These are phyloP conservation scores for Thermothielavioides terrestris DNA, from an alignment of 495 filamentous ascomycete species.

Conservation along the genomic window DNA sequence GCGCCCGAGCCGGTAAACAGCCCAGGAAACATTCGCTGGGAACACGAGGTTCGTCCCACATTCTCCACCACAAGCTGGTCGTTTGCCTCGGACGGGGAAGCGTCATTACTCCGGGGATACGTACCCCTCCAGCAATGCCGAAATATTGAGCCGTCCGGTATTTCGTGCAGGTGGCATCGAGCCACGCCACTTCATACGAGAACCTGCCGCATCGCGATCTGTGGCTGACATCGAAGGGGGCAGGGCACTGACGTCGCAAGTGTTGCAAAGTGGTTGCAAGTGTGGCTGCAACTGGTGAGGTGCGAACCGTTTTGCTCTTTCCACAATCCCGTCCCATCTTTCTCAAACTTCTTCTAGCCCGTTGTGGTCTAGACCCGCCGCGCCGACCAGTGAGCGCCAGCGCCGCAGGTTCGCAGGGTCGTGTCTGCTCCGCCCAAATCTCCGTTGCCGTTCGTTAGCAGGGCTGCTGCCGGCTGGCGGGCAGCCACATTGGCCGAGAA, in stretches of 20 bases:
- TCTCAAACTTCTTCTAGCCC: constrained; percentile 7
- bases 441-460: not conserved
- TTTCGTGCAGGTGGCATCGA: not conserved
- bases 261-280: not conserved
- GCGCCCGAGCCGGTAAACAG: not conserved
- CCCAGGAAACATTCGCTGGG: constrained; percentile 1
- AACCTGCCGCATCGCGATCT: constrained; percentile 5
- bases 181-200: not conserved
- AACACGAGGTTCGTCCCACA: constrained; percentile 13
- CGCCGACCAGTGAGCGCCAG: constrained; percentile 3
- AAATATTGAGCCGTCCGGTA: constrained; percentile 14
- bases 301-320: not conserved
- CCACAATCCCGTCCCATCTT: not conserved
- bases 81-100: constrained; percentile 1
- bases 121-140: constrained; percentile 6
- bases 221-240: not conserved
- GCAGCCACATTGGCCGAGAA: not conserved
- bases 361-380: not conserved
- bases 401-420: not conserved
- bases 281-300: not conserved
- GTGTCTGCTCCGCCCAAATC: constrained; percentile 4
- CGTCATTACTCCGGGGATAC: constrained; percentile 11
- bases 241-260: not conserved
- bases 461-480: not conserved
- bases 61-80: too few relatives aligned